Conservation (phyloP, 2,329 filamentous ascomycete species). For the Xylariaceae sp. region DNA sequence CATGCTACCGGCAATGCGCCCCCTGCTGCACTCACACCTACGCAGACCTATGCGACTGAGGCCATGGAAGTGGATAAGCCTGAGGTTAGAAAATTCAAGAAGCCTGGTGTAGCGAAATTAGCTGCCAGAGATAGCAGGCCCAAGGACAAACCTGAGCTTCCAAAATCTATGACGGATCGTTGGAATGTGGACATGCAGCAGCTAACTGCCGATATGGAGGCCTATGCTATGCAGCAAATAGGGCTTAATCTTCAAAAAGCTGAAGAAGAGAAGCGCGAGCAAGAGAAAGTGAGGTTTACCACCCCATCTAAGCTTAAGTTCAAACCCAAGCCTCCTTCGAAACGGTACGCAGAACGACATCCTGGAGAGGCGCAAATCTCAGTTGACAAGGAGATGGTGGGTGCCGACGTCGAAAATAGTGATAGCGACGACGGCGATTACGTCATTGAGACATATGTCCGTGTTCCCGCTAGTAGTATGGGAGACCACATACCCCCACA, state of each 20-base stretch:
- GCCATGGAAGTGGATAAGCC: slow-evolving; percentile 36
- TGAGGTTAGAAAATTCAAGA: slow-evolving; percentile 43
- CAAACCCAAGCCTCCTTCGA: slow-evolving; percentile 61
- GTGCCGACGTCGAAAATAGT: slow-evolving; percentile 45
- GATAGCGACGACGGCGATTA: slow-evolving; percentile 63
- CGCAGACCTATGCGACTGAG: slow-evolving; percentile 17
- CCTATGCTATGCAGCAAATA: slow-evolving; percentile 65
- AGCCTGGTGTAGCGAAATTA: slow-evolving; percentile 43
- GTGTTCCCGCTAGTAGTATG: slow-evolving; percentile 61
- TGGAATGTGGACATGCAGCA: slow-evolving; percentile 49
- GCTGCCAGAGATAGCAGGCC: slow-evolving; percentile 26
- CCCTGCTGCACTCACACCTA: slow-evolving; percentile 1
- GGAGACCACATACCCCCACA: slow-evolving; percentile 54
- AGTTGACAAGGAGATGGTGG: slow-evolving; percentile 38
- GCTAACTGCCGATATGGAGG: slow-evolving; percentile 43
- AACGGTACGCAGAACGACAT: slow-evolving; percentile 63
- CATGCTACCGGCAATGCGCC: slow-evolving; percentile 28
- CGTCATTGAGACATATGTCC: slow-evolving; percentile 69
- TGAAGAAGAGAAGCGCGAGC: slow-evolving; percentile 49
- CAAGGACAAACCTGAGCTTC: slow-evolving; percentile 38
- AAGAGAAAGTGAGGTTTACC: slow-evolving; percentile 30
- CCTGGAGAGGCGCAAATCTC: slow-evolving; percentile 47
- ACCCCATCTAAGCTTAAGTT: slow-evolving; percentile 49
- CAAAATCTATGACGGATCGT: slow-evolving; percentile 39
- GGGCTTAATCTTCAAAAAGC: slow-evolving; percentile 57